phyloP scores from a whole-genome alignment of 2,329 filamentous ascomycete species.

The Ambrosiella cleistominuta region DNA sequence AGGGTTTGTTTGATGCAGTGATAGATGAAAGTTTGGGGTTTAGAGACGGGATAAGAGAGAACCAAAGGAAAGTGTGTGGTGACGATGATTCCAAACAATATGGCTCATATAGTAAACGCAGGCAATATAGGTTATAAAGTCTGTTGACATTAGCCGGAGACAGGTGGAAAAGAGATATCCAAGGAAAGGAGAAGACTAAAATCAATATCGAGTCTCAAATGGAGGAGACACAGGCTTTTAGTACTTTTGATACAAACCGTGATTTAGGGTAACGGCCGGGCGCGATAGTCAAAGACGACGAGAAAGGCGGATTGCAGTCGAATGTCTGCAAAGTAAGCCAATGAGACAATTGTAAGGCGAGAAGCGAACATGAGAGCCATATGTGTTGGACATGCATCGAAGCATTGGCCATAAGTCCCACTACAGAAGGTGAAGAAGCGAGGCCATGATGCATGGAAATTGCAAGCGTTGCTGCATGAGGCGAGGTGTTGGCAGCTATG shows the following conservation, averaged over 20 bases:
- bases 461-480: not conserved
- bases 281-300: not conserved
- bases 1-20: not conserved
- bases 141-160: not conserved
- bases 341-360: not conserved
- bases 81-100: not conserved
- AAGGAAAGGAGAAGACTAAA: not conserved
- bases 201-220: not conserved
- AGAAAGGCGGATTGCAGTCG: not conserved
- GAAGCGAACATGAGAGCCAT: not conserved
- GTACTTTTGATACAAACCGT: not conserved
- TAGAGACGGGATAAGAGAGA: not conserved
- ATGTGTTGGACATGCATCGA: constrained; percentile 12
- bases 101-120: not conserved
- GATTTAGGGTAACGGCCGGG: not conserved
- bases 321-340: not conserved
- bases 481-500: not conserved
- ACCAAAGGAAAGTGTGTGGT: not conserved
- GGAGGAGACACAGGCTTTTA: not conserved
- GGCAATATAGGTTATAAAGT: not conserved
- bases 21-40: not conserved
- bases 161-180: not conserved
- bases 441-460: not conserved
- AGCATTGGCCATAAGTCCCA: constrained; percentile 7
- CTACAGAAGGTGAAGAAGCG: not conserved